Conservation (phyloP, 345 rosid species). For the Bretschneidera sinensis region DNA sequence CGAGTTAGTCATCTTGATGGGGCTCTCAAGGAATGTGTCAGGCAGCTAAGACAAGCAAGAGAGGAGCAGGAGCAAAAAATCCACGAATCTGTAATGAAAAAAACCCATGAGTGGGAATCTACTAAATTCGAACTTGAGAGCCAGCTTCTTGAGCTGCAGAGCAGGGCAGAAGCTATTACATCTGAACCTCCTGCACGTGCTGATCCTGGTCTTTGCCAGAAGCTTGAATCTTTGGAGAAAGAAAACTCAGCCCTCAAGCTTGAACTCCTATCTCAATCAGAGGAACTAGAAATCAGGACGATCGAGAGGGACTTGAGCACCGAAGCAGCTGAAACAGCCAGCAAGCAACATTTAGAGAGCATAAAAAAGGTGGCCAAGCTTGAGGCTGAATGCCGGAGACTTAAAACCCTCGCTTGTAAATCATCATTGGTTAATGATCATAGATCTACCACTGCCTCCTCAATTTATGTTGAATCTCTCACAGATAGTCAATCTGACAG, state of each 20-base stretch:
- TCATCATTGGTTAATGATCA: slow-evolving; percentile 37
- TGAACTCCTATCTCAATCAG: slow-evolving; percentile 53
- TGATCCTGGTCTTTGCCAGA: slow-evolving; percentile 32
- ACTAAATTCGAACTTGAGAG: slow-evolving; percentile 46
- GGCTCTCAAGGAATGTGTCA: slow-evolving; percentile 90
- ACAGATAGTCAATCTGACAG: slow-evolving; percentile 67
- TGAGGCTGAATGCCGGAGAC: slow-evolving; percentile 85
- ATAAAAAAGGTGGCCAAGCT: slow-evolving; percentile 88
- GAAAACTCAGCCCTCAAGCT: slow-evolving; percentile 57
- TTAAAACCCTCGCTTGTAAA: slow-evolving; percentile 38
- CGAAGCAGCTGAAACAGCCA: slow-evolving; percentile 87
- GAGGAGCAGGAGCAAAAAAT: slow-evolving; percentile 77
- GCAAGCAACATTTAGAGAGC: slow-evolving; percentile 79
- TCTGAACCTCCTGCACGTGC: slow-evolving; percentile 14
- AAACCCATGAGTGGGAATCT: slow-evolving; percentile 48
- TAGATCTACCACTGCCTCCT: slow-evolving; percentile 43
- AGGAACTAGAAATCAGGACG: slow-evolving; percentile 74
- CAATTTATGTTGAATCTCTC: slow-evolving; percentile 48
- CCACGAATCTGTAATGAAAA: slow-evolving; percentile 45
- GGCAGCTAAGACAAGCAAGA: slow-evolving; percentile 82
- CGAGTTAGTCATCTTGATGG: slow-evolving; percentile 80
- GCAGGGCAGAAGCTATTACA: slow-evolving; percentile 29
- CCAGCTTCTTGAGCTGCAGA: slow-evolving; percentile 44
- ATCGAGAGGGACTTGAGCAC: slow-evolving; percentile 81
- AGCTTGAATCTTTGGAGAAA: slow-evolving; percentile 51